Percentiles rank a stretch among this genome's conserved stretches.
Conservation (phyloP, 225 moss, liverwort and hornwort genomes). For the Takakia lepidozioides region DNA sequence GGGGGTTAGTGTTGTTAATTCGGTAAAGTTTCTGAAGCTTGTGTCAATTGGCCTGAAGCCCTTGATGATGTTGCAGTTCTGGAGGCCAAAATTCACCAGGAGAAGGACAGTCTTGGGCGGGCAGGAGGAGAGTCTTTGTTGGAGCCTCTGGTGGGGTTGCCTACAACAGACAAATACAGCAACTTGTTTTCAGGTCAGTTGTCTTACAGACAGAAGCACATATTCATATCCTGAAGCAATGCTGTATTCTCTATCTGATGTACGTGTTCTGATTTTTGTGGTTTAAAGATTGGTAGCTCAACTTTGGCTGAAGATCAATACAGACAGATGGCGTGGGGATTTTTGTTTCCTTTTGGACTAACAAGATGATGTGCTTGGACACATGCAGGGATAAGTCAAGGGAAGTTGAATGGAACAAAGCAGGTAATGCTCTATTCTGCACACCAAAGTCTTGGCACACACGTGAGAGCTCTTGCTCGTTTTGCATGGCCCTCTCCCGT, state of each 20-base stretch:
- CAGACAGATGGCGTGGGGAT: no score
- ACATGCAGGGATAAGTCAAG: neutral
- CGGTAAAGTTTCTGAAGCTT: neutral
- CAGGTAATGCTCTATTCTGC: neutral
- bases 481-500: no score
- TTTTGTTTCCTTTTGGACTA: no score
- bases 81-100: slow-evolving; percentile 18
- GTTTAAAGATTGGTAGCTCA: no score
- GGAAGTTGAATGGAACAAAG: neutral
- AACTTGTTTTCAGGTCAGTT: neutral
- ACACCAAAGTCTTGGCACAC: no score
- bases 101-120: slow-evolving; percentile 23
- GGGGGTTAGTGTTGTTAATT: neutral
- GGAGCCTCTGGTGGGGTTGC: neutral
- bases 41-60: no score
- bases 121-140: neutral
- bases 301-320: no score
- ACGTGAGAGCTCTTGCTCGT: no score
- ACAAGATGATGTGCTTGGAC: no score
- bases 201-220: neutral
- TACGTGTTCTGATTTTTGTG: neutral
- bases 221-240: no score
- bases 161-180: neutral
- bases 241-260: neutral
- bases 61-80: slow-evolving; percentile 11